Percentiles rank a stretch among this genome's conserved stretches.
phyloP scores from a whole-genome alignment of 2,329 filamentous ascomycete genomes.

The Aspergillus proliferans region DNA sequence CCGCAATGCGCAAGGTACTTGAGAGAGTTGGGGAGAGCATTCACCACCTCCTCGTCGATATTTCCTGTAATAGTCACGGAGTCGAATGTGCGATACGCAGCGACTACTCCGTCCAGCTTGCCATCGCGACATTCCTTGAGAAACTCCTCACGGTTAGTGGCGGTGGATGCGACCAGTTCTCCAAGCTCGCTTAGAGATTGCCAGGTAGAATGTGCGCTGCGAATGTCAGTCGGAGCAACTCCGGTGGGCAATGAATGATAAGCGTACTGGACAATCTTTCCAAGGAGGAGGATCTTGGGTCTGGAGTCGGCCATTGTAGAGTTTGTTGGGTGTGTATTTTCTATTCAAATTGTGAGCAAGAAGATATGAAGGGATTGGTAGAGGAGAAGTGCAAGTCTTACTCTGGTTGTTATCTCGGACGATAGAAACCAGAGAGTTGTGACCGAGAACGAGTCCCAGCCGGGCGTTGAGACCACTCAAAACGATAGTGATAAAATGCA shows the following conservation, averaged over 20 bases:
- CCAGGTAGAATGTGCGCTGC: slow-evolving; percentile 58
- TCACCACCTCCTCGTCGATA: slow-evolving; percentile 65
- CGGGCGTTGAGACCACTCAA: not conserved
- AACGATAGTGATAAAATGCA: not conserved
- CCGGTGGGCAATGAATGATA: not conserved
- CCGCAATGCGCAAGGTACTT: slow-evolving; percentile 36
- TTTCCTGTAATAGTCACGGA: slow-evolving; percentile 60
- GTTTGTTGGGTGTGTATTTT: not conserved
- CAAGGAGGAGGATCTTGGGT: slow-evolving; percentile 58
- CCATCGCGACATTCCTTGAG: slow-evolving; percentile 61
- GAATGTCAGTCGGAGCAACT: not conserved
- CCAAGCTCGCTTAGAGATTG: slow-evolving; percentile 55
- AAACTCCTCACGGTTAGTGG: slow-evolving; percentile 61
- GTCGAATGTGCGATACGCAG: slow-evolving; percentile 65
- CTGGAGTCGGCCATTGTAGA: slow-evolving; percentile 29
- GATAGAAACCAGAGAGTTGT: not conserved
- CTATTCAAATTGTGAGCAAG: not conserved
- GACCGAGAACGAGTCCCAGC: not conserved
- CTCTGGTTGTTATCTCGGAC: not conserved
- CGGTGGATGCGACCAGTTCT: slow-evolving; percentile 57
- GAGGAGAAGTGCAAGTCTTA: not conserved
- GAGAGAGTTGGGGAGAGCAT: slow-evolving; percentile 37
- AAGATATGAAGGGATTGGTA: not conserved
- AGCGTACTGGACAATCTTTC: slow-evolving; percentile 58
- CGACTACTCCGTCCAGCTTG: slow-evolving; percentile 58